Base-by-base conservation (phyloP, 2,329 filamentous ascomycete genomes). In the Fonsecaea multimorphosa region DNA sequence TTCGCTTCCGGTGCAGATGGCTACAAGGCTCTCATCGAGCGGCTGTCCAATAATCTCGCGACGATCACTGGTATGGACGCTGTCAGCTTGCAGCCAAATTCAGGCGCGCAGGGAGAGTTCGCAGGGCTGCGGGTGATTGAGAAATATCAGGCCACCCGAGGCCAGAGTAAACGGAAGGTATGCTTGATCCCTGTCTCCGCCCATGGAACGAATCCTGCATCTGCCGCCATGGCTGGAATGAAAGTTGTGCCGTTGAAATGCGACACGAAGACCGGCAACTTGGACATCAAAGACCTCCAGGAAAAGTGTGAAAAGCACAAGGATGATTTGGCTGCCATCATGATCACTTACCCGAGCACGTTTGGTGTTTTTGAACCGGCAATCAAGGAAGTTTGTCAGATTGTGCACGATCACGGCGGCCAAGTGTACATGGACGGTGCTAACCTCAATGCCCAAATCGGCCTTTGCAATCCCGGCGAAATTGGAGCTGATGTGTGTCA, bases 371-470 rank as follows among this genome's bases (percentile, higher is more conserved):
- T 96, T 75, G 94, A 98, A 82, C 93, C 93, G 2, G 86, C 89
- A 70, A 87, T 97, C 77, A 95, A 93, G 82, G 87, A 91, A 75
- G 93, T 89, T 16, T 97, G 93, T 78, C 83, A 92, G 62, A 82
- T 96, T 32, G 92, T 98, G 19, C 94, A 98, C 80, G 79, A 90
- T 70, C 83, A 96, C 75, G 94, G 94, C 59, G 94, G 94, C 9
- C 92, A 96, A 76, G 94, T 98, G 16, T 98, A 97, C 83, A 97
- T 98, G 94, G 94, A 98, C 76, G 94, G 94, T 55, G 94, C 94
- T 71, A 98, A 98, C 82, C 95, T 97, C 92, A 98, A 97, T 76
- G 94, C 94, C 19, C 94, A 98, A 79, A 97, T 98, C 70, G 94
- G 94, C 12, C 86, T 98, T 11, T 97, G 92, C 82, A 96, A 92